These are phyloP conservation scores for Geosiphon pyriformis DNA, from an alignment of 192 early-diverging fungal genomes.

Conservation along the genomic window DNA sequence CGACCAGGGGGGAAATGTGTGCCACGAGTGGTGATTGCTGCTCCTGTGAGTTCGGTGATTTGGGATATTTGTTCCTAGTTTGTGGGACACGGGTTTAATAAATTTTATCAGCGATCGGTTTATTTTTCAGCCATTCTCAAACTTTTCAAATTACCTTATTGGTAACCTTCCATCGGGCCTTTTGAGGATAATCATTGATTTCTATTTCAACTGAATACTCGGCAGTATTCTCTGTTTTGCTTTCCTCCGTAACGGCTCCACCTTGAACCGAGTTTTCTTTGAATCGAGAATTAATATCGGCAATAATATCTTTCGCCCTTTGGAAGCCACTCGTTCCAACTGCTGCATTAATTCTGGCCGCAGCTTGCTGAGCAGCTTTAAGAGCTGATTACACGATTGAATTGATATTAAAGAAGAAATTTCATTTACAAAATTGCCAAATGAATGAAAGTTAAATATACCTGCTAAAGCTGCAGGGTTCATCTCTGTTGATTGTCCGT, in stretches of 20 bases:
- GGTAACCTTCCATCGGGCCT: constrained; percentile 92
- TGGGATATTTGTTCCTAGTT: constrained; percentile 85
- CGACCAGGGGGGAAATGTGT: constrained; percentile 85
- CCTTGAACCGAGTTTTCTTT: constrained; percentile 31
- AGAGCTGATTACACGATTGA: no score
- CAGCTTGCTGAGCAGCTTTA: constrained; percentile 52
- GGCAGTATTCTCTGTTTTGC: constrained; percentile 32
- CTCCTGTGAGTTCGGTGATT: constrained; percentile 89
- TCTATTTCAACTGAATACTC: constrained; percentile 79
- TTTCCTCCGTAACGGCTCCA: constrained; percentile 14
- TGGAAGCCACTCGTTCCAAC: constrained; percentile 44
- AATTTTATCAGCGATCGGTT: constrained; percentile 1
- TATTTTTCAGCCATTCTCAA: no score
- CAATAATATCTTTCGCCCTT: constrained; percentile 52
- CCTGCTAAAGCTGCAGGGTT: constrained; percentile 9
- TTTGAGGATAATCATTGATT: constrained; percentile 97
- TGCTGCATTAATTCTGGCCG: constrained; percentile 49
- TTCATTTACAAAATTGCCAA: no score
- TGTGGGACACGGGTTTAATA: constrained; percentile 1
- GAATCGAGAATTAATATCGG: constrained; percentile 50
- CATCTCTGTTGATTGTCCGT: constrained; percentile 5
- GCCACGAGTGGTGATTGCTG: constrained; percentile 93
- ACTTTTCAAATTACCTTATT: constrained; percentile 60
- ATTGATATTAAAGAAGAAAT: no score
- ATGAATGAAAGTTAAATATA: no score